phyloP scores from a whole-genome alignment of 805 yeast species.

The Pichia manshurica region DNA sequence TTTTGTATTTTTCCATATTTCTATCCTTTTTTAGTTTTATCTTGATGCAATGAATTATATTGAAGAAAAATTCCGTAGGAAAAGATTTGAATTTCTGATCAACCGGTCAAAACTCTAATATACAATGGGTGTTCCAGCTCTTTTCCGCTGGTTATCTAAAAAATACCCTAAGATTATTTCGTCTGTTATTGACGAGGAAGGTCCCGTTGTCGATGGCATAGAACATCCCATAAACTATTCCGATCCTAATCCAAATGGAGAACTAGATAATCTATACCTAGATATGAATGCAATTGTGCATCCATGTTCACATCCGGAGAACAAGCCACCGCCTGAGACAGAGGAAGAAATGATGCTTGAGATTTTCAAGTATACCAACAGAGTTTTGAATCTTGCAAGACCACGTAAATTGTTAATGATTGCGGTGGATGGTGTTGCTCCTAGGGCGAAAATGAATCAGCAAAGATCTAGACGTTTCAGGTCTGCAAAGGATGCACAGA shows the following conservation, averaged over 20 bases:
- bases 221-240: slow-evolving; percentile 60
- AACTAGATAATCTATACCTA: slow-evolving; percentile 83
- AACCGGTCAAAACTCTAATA: too few relatives aligned
- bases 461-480: slow-evolving; percentile 92
- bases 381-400: slow-evolving; percentile 88
- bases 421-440: slow-evolving; percentile 99
- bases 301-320: slow-evolving; percentile 98
- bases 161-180: slow-evolving; percentile 93
- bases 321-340: slow-evolving; percentile 90
- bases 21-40: not conserved
- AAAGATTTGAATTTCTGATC: too few relatives aligned
- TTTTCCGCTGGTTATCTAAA: slow-evolving; percentile 90
- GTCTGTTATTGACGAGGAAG: slow-evolving; percentile 76
- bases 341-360: slow-evolving; percentile 97
- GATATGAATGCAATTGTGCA: slow-evolving; percentile 99
- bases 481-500: slow-evolving; percentile 81
- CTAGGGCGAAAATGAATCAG: slow-evolving; percentile 96
- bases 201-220: slow-evolving; percentile 52
- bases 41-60: too few relatives aligned
- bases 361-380: slow-evolving; percentile 85
- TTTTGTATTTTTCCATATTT: not conserved
- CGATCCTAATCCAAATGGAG: slow-evolving; percentile 90
- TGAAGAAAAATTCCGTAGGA: too few relatives aligned
- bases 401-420: slow-evolving; percentile 90
- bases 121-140: slow-evolving; percentile 92